phyloP scores from a whole-genome alignment of 805 yeast species.

The Wickerhamomyces ciferrii region DNA sequence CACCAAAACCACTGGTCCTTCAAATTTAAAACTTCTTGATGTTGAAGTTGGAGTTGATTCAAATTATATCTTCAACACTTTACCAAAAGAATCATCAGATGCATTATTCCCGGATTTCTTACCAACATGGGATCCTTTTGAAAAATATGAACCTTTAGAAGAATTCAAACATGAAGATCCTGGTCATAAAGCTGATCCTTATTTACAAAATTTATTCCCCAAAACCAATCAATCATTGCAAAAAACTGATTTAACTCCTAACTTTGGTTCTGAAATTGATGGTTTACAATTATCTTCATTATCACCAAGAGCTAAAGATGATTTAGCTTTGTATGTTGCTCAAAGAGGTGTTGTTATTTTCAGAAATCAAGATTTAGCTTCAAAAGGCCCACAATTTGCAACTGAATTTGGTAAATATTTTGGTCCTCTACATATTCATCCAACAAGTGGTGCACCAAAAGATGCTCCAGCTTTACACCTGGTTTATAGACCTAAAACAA shows the following conservation, averaged over 20 bases:
- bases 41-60: neutral
- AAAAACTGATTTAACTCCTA: slow-evolving; percentile 29
- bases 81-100: neutral
- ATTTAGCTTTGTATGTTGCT: slow-evolving; percentile 27
- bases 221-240: neutral
- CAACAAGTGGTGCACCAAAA: slow-evolving; percentile 64
- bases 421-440: slow-evolving; percentile 58
- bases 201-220: slow-evolving; percentile 3
- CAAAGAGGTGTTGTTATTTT: slow-evolving; percentile 43
- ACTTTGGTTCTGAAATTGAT: slow-evolving; percentile 41
- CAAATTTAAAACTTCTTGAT: neutral
- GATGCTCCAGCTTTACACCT: slow-evolving; percentile 54
- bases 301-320: slow-evolving; percentile 35
- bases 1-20: too few relatives aligned
- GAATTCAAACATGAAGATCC: slow-evolving; percentile 5
- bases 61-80: neutral
- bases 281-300: slow-evolving; percentile 37
- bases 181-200: slow-evolving; percentile 5
- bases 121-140: slow-evolving; percentile 8
- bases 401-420: slow-evolving; percentile 39
- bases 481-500: slow-evolving; percentile 35
- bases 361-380: slow-evolving; percentile 38
- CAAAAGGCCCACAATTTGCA: slow-evolving; percentile 37
- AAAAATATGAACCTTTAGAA: slow-evolving; percentile 6
- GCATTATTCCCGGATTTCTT: slow-evolving; percentile 4